Evolutionary conservation across 2,329 filamentous ascomycete genomes (phyloP), one percentile per base, ranked within the genome.

Genomic region (Fusarium odoratissimum): DNA sequence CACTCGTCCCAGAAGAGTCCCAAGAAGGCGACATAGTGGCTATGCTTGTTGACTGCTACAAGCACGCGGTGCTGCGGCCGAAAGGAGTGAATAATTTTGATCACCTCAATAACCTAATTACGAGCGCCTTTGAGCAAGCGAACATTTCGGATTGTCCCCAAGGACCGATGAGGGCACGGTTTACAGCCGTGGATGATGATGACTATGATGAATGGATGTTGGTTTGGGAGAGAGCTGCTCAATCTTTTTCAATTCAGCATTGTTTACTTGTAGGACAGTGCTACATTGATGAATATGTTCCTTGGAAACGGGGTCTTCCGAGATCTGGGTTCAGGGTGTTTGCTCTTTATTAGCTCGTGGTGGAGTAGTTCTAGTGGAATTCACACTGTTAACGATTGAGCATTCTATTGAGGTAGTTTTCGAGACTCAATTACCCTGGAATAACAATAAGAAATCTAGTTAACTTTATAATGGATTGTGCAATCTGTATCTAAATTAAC

Each of bases 51-150:
- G 6, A 11, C 6, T 30, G 19, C 19, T 30, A 30, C 45, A 48
- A 8, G 9, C 1, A 48, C 9, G 6, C 2, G 1, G 19, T 48
- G 5, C 19, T 48, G 0, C 45, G 28, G 2, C 45, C 9, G 2
- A 30, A 30, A 48, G 6, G 30, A 12, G 19, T 48, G 19, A 30
- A 17, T 6, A 5, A n/a, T n/a, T 1, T 1, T 2, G 19, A 6
- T 9, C 6, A 16, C 28, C 9, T 48, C 13, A 8, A 12, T 16
- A 16, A 12, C 4, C 11, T 2, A 0, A 48, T 30, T 12, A n/a
- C 45, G 1, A 17, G 28, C 5, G 28, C 13, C 13, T 6, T 46
- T 46, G 6, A 30, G 25, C 25, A 46, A 30, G 25, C 25, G 0
- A 30, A 46, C 13, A n/a, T 30, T 11, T n/a, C 19, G 3, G 19